Conservation (phyloP, 164 flowering plant species). For the Aristolochia contorta region DNA sequence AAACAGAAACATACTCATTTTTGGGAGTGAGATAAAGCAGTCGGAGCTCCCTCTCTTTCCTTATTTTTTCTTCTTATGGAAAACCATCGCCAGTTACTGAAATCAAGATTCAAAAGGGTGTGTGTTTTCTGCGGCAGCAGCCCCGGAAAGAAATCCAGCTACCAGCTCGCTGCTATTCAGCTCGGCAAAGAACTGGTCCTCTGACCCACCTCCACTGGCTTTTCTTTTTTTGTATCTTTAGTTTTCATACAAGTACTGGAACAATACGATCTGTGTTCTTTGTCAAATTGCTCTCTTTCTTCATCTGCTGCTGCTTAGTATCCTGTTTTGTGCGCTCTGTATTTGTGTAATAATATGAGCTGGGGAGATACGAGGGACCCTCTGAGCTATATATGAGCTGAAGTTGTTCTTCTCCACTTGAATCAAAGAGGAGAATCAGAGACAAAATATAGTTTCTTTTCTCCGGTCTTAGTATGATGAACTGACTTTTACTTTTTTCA, state of each 20-base stretch:
- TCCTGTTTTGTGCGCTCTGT: too few species aligned
- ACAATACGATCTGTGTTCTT: background rate
- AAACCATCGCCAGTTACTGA: slow-evolving; percentile 14
- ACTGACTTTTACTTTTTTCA: background rate
- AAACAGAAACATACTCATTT: background rate
- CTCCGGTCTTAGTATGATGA: background rate
- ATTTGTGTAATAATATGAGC: too few species aligned
- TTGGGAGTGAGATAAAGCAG: background rate
- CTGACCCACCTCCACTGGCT: background rate
- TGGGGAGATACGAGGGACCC: too few species aligned
- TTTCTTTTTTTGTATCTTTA: too few species aligned
- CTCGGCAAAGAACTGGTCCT: slow-evolving; percentile 64
- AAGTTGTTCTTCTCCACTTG: too few species aligned
- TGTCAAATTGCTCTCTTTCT: background rate
- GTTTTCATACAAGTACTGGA: too few species aligned
- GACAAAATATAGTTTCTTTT: background rate
- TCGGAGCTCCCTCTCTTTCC: background rate
- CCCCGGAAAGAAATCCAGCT: slow-evolving; percentile 66
- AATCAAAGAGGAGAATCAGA: too few species aligned
- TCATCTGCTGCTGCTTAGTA: background rate
- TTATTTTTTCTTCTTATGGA: slow-evolving; percentile 25
- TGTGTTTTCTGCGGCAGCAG: slow-evolving; percentile 87
- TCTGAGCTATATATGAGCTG: too few species aligned
- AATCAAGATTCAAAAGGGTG: slow-evolving; percentile 59
- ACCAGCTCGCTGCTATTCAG: slow-evolving; percentile 68